Conservation (phyloP, 106 monocot genomes). For the Agapanthus africanus region DNA sequence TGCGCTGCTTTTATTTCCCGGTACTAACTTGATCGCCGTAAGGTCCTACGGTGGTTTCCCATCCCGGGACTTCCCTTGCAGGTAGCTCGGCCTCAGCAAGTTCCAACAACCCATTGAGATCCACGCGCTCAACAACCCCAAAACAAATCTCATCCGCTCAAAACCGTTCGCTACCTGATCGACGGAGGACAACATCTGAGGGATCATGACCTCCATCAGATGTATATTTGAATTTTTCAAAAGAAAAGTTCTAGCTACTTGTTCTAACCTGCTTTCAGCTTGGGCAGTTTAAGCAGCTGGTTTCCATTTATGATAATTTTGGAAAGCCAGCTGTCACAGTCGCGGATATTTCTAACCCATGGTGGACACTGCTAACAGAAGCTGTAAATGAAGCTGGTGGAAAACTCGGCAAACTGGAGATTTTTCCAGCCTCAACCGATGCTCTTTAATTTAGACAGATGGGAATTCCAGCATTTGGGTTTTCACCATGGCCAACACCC, state of each 20-base stretch:
- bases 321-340: constrained; percentile 69
- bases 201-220: no score
- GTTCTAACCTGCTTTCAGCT: constrained; percentile 16
- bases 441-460: constrained; percentile 61
- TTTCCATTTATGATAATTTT: constrained; percentile 47
- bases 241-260: background rate
- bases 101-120: no score
- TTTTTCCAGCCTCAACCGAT: constrained; percentile 95
- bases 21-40: no score
- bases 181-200: no score
- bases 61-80: no score
- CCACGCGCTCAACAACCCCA: no score
- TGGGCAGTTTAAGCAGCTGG: constrained; percentile 65
- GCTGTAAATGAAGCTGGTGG: constrained; percentile 69
- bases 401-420: constrained; percentile 74
- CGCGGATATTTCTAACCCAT: constrained; percentile 70
- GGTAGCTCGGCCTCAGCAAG: no score
- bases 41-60: no score
- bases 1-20: no score
- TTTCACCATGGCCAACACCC: constrained; percentile 97
- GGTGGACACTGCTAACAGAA: constrained; percentile 68
- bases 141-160: no score
- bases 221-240: background rate
- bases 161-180: no score
- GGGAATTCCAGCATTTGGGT: constrained; percentile 91